Conservation (phyloP, 176 grass and related monocot genomes). For the Bromus sterilis region DNA sequence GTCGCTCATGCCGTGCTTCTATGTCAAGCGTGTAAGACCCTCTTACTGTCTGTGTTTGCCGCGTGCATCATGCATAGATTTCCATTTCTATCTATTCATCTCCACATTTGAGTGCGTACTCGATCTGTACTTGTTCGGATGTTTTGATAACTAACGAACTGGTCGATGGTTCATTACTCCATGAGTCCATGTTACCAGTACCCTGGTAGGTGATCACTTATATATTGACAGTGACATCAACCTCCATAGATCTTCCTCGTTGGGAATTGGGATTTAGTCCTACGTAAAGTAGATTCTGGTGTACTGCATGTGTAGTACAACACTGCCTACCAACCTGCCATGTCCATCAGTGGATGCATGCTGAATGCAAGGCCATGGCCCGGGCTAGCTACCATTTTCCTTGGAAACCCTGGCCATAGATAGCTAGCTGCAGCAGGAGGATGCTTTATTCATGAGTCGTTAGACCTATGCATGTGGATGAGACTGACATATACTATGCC, state of each 20-base stretch:
- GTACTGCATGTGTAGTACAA: background rate
- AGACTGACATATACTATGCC: background rate
- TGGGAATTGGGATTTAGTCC: background rate
- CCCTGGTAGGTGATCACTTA: background rate
- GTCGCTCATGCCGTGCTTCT: slow-evolving; percentile 77
- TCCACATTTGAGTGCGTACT: background rate
- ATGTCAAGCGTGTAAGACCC: slow-evolving; percentile 64
- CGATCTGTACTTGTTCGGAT: background rate
- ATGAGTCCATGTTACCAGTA: background rate
- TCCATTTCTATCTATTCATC: background rate
- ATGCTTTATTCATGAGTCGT: background rate
- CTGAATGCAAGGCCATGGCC: background rate
- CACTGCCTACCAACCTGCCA: background rate
- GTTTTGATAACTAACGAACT: background rate
- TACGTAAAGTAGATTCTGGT: background rate
- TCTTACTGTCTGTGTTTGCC: background rate
- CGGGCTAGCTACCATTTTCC: background rate
- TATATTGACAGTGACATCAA: background rate
- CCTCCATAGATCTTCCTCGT: background rate
- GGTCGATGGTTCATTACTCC: background rate
- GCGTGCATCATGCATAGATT: background rate
- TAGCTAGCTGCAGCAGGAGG: background rate
- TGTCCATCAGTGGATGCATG: background rate
- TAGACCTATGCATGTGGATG: background rate
- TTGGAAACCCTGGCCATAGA: background rate